Evolutionary conservation across 768 basidiomycete species (phyloP).

Genomic region (Ramaria rubella): DNA sequence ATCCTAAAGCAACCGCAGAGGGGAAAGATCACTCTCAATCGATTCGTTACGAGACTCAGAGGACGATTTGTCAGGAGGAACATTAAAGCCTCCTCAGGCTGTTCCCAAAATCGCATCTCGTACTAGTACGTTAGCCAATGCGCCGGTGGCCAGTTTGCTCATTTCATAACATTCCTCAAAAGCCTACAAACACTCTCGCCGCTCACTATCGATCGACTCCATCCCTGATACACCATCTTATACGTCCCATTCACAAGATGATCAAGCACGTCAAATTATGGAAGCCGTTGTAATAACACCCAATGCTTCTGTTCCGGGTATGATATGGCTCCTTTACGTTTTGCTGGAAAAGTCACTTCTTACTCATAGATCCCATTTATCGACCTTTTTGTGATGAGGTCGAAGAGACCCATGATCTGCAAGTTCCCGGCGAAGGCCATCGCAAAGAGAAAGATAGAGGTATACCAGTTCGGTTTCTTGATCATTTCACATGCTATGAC

Average conservation of each 20-base stretch:
- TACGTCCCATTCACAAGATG: background rate
- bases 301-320: background rate
- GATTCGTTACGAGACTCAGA: background rate
- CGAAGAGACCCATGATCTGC: background rate
- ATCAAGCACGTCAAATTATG: background rate
- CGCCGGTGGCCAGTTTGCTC: background rate
- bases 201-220: background rate
- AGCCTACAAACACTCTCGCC: background rate
- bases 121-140: background rate
- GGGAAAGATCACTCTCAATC: background rate
- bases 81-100: background rate
- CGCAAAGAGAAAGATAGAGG: constrained; percentile 22
- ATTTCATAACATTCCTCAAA: background rate
- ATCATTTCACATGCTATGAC: constrained; percentile 50
- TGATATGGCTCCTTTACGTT: background rate
- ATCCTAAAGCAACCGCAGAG: too few species aligned
- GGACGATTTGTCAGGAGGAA: background rate
- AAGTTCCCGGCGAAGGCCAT: background rate
- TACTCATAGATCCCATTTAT: background rate
- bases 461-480: constrained; percentile 51
- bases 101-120: background rate
- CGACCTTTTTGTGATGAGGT: background rate
- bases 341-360: background rate
- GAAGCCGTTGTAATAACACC: constrained; percentile 2
- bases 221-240: background rate